These are phyloP conservation scores for Tylopilus subfusipes DNA, from an alignment of 768 basidiomycete species.

Conservation along the genomic window DNA sequence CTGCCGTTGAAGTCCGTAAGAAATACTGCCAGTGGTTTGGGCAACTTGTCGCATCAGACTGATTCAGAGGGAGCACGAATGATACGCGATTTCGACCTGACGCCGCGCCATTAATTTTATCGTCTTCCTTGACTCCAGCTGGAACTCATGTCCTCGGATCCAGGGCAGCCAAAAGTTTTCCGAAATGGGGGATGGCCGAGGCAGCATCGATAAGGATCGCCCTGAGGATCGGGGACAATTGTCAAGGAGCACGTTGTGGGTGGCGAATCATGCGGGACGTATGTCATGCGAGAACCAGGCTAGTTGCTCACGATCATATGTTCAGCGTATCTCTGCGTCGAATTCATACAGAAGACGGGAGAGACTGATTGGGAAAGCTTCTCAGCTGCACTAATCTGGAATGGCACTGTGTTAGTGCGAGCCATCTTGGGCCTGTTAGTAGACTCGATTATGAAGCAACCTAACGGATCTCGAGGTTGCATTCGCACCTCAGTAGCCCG, in stretches of 20 bases:
- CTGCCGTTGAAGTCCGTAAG: slow-evolving; percentile 2
- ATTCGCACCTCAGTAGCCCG: slow-evolving; percentile 21
- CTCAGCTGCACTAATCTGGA: slow-evolving; percentile 27
- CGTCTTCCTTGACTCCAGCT: slow-evolving; percentile 6
- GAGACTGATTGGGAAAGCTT: slow-evolving; percentile 13
- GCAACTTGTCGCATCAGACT: slow-evolving; percentile 8
- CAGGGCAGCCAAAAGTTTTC: background rate
- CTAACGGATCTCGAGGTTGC: slow-evolving; percentile 21
- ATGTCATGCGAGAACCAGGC: slow-evolving; percentile 16
- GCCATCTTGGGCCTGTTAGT: slow-evolving; percentile 18
- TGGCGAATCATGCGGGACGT: slow-evolving; percentile 15
- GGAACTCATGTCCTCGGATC: slow-evolving; percentile 21
- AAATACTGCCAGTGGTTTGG: background rate
- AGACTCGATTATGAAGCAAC: slow-evolving; percentile 12
- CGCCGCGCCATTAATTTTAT: slow-evolving; percentile 18
- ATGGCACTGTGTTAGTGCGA: slow-evolving; percentile 19
- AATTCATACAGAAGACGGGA: slow-evolving; percentile 5
- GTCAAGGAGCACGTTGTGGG: slow-evolving; percentile 6
- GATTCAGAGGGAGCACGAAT: slow-evolving; percentile 2
- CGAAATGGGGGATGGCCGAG: slow-evolving; percentile 18
- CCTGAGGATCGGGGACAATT: slow-evolving; percentile 10
- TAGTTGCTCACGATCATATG: slow-evolving; percentile 23
- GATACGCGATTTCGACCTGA: slow-evolving; percentile 17
- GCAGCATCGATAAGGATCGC: slow-evolving; percentile 32
- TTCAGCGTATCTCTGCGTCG: slow-evolving; percentile 9